phyloP scores from a whole-genome alignment of 495 filamentous ascomycete species.

The Articulospora tetracladia region DNA sequence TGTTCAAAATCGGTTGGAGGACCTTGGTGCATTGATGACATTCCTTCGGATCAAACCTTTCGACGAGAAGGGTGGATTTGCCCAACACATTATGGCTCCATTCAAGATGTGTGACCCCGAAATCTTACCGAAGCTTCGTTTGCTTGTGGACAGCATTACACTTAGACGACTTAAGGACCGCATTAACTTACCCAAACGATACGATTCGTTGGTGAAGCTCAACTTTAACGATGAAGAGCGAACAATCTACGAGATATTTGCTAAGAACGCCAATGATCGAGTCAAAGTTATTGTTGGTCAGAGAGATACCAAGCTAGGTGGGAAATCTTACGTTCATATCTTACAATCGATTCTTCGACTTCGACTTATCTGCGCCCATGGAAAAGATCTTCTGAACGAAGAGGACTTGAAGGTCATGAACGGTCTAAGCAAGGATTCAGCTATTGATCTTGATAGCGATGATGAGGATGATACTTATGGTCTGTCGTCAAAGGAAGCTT shows the following conservation, averaged over 20 bases:
- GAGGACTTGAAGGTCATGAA: conserved; percentile 75
- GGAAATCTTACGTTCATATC: conserved; percentile 82
- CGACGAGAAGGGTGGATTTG: conserved; percentile 69
- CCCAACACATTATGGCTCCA: conserved; percentile 71
- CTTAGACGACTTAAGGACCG: conserved; percentile 89
- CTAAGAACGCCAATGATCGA: conserved; percentile 46
- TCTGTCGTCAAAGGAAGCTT: conserved; percentile 62
- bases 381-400: conserved; percentile 78
- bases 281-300: conserved; percentile 46
- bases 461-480: conserved; percentile 50
- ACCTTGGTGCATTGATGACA: conserved; percentile 83
- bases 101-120: conserved; percentile 80
- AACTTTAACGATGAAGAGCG: conserved; percentile 48
- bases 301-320: conserved; percentile 62
- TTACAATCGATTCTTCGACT: conserved; percentile 86
- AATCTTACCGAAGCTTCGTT: conserved; percentile 74
- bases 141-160: conserved; percentile 91
- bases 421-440: conserved; percentile 72
- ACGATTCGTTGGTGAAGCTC: conserved; percentile 66
- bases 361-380: conserved; percentile 86
- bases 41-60: conserved; percentile 88
- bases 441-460: conserved; percentile 82
- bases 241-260: conserved; percentile 51
- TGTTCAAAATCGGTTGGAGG: conserved; percentile 87
- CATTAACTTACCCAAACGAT: conserved; percentile 73